A percentile compares a stretch with the other conserved stretches of the same genome.
Conservation (phyloP, 2,329 filamentous ascomycete species). For the Talaromyces sp. region DNA sequence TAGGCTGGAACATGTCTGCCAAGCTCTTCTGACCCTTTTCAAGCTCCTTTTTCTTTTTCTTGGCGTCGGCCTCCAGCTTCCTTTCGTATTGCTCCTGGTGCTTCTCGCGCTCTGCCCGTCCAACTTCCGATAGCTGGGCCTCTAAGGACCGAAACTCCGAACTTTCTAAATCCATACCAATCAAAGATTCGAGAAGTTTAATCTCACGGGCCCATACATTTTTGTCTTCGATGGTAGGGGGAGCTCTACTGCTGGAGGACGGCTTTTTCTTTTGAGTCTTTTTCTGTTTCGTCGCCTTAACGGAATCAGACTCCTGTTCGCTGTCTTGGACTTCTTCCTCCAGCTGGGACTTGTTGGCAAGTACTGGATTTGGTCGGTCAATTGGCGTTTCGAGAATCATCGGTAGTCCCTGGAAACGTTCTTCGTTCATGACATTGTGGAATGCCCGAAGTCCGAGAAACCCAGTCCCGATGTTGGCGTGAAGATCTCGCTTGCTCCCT, state of each 20-base stretch:
- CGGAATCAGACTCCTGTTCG: slow-evolving; percentile 15
- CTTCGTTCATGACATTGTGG: slow-evolving; percentile 82
- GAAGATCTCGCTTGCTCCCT: slow-evolving; percentile 74
- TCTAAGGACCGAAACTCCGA: slow-evolving; percentile 66
- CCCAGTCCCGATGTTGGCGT: slow-evolving; percentile 94
- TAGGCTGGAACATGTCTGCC: slow-evolving; percentile 25
- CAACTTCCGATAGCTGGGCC: slow-evolving; percentile 59
- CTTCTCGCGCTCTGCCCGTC: slow-evolving; percentile 65
- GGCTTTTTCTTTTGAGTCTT: slow-evolving; percentile 21
- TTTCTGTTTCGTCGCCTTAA: slow-evolving; percentile 3
- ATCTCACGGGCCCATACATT: slow-evolving; percentile 89
- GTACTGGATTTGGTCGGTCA: slow-evolving; percentile 55
- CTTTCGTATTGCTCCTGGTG: slow-evolving; percentile 74
- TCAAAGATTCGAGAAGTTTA: slow-evolving; percentile 82
- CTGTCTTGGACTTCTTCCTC: slow-evolving; percentile 16
- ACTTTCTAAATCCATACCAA: slow-evolving; percentile 74
- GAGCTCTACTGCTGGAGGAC: slow-evolving; percentile 15
- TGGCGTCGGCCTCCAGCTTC: slow-evolving; percentile 58
- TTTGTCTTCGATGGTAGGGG: slow-evolving; percentile 62
- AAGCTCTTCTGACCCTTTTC: slow-evolving; percentile 34
- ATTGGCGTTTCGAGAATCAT: slow-evolving; percentile 97
- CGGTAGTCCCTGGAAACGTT: slow-evolving; percentile 68
- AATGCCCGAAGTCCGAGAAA: slow-evolving; percentile 89
- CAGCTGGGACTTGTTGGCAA: slow-evolving; percentile 2
- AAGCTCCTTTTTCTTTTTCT: slow-evolving; percentile 45